These are phyloP conservation scores for Aphanocladium album DNA, from an alignment of 2,329 filamentous ascomycete species.

Conservation along the genomic window DNA sequence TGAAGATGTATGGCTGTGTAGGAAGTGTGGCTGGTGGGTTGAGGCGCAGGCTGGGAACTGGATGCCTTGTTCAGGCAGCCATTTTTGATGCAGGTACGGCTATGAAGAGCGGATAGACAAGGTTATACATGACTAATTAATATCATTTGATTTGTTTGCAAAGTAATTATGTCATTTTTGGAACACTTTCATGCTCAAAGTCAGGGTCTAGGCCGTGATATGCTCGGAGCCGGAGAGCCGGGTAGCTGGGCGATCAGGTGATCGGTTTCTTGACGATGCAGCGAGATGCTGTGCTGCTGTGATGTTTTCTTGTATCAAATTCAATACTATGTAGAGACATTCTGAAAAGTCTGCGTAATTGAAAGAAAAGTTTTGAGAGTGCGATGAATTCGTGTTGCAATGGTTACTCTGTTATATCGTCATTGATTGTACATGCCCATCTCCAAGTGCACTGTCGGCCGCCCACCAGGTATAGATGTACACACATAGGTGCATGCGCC, in stretches of 20 bases:
- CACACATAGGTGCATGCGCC: not conserved
- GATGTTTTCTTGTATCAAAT: not conserved
- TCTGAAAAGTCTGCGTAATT: too few relatives aligned
- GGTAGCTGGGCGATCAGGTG: slow-evolving; percentile 9
- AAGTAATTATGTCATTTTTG: slow-evolving; percentile 1
- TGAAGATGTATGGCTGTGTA: not conserved
- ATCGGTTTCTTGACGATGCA: not conserved
- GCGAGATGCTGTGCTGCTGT: not conserved
- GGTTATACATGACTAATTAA: not conserved
- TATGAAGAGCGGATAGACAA: not conserved
- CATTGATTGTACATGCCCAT: not conserved
- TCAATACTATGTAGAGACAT: not conserved
- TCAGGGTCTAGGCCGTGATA: not conserved
- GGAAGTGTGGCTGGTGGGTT: not conserved
- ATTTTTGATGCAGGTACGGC: not conserved
- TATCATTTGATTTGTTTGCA: not conserved
- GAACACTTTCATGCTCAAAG: not conserved
- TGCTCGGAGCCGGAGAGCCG: not conserved
- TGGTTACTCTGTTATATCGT: too few relatives aligned
- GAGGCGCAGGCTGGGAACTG: not conserved
- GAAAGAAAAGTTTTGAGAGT: too few relatives aligned
- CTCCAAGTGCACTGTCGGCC: not conserved
- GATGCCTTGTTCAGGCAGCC: not conserved
- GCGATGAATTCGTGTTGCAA: too few relatives aligned
- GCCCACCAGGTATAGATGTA: too few relatives aligned